Base-by-base conservation (phyloP, 306 rosid species). In the Vigna reflexopilosa region DNA sequence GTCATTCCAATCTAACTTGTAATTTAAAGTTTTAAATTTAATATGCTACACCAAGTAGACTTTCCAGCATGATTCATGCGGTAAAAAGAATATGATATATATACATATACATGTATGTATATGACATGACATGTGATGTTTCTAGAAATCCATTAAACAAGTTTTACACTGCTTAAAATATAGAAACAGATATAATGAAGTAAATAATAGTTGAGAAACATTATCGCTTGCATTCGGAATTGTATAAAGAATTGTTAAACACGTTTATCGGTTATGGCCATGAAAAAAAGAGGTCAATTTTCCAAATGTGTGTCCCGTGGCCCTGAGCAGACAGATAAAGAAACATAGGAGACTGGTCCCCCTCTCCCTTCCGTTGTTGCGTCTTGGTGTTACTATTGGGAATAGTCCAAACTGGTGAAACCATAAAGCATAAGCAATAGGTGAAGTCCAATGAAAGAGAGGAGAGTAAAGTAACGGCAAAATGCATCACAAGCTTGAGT, bases 391-490 rank as follows among this genome's bases (percentile, higher is more conserved):
- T 40, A 9, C 2, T 44, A 45, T 44, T 2, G 11, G 49, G 34
- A 30, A 30, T 30, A 30, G 34, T 30, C 34, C 34, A 30, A 30
- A 30, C 34, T 30, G 49, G 49, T 40, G 45, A 8, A 40, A 40
- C 9, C 2, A 40, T 42, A 42, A 42, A 45, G 5, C 1, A 45
- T 11, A 0, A 3, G 74, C 10, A 52, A 45, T 55, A 26, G 75
- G 75, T 64, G 38, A 63, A 67, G 58, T 67, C 68, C 68, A 67
- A 67, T 11, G 81, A 24, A 16, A 67, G 73, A 67, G 67, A 52
- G 47, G 24, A 38, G 66, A 76, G 66, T 64, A 63, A 14, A 36
- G 73, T 54, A 76, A 65, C 30, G 72, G 50, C 66, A 58, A 75
- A 13, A 36, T 13, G 30, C 26, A 13, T 11, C 17, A 28, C n/a